Percentiles rank a stretch among this genome's conserved stretches.
Evolutionary conservation across 2,329 filamentous ascomycete species (phyloP).

Genomic region (Orbilia javanica): DNA sequence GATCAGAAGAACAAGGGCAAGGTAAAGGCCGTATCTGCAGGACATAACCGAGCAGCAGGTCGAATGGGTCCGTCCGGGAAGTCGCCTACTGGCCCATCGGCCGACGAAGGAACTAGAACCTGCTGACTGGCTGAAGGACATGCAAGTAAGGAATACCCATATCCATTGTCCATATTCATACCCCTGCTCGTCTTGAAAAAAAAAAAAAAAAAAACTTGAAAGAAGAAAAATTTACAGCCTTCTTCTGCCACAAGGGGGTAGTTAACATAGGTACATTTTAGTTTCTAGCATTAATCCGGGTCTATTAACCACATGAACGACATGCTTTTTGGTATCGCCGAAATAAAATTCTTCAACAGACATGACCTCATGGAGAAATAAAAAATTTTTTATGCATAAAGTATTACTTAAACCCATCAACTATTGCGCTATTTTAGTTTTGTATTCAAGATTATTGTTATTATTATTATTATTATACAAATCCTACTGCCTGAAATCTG

Average conservation of each 20-base stretch:
- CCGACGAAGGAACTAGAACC: neutral
- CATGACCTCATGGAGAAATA: too few species aligned
- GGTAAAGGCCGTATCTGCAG: constrained; percentile 29
- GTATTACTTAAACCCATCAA: constrained; percentile 2
- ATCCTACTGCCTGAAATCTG: neutral
- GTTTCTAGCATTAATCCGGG: neutral
- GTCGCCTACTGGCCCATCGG: constrained; percentile 32
- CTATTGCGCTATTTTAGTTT: neutral
- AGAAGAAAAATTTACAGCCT: constrained; percentile 27
- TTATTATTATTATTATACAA: neutral
- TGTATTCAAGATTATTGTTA: neutral
- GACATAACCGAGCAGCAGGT: constrained; percentile 47
- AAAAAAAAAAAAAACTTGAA: neutral
- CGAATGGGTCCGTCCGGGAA: constrained; percentile 10
- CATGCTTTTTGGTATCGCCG: neutral
- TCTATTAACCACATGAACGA: neutral
- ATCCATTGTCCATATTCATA: neutral
- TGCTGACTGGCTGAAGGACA: neutral
- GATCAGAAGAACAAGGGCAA: constrained; percentile 1
- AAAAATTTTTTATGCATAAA: neutral
- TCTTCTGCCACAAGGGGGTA: neutral
- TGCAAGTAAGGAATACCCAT: too few species aligned
- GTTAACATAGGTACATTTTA: too few species aligned
- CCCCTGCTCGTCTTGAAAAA: neutral
- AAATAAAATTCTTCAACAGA: constrained; percentile 5